These are phyloP conservation scores for Aspergillus clavatus DNA, from an alignment of 2,329 filamentous ascomycete species.

Conservation along the genomic window DNA sequence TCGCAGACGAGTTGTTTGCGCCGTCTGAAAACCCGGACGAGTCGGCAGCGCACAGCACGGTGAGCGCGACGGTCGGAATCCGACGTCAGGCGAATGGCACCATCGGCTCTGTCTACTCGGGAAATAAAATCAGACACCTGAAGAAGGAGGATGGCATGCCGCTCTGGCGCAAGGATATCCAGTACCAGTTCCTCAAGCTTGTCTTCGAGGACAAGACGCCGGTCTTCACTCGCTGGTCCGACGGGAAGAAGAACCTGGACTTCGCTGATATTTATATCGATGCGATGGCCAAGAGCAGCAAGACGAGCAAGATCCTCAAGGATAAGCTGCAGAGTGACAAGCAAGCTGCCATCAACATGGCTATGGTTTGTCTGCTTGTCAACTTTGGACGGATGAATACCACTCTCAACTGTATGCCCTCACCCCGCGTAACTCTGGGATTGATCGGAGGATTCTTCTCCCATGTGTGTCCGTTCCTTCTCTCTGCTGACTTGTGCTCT, in stretches of 20 bases:
- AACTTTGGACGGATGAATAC: slow-evolving; percentile 99
- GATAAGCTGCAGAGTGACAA: slow-evolving; percentile 93
- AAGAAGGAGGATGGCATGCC: slow-evolving; percentile 65
- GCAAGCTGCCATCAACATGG: slow-evolving; percentile 93
- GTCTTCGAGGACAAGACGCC: slow-evolving; percentile 58
- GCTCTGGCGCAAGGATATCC: slow-evolving; percentile 63
- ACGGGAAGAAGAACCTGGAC: slow-evolving; percentile 64
- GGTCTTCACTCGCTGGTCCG: slow-evolving; percentile 90
- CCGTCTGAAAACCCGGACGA: slow-evolving; percentile 35
- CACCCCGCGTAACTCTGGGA: slow-evolving; percentile 1
- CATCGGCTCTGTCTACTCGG: slow-evolving; percentile 62
- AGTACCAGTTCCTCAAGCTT: slow-evolving; percentile 59
- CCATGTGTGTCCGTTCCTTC: slow-evolving; percentile 1
- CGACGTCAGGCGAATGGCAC: slow-evolving; percentile 61
- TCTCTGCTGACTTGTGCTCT: slow-evolving; percentile 2
- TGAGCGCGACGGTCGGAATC: slow-evolving; percentile 44
- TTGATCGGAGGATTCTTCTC: slow-evolving; percentile 5
- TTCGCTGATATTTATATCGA: slow-evolving; percentile 98
- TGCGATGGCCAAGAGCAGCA: slow-evolving; percentile 96
- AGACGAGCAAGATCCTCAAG: slow-evolving; percentile 96
- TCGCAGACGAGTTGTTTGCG: slow-evolving; percentile 35
- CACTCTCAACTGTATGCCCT: slow-evolving; percentile 79
- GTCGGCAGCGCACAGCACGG: slow-evolving; percentile 33
- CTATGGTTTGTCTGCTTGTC: slow-evolving; percentile 96
- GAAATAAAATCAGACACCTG: slow-evolving; percentile 62